Evolutionary conservation across 495 filamentous ascomycete species (phyloP).

Genomic region (Aspergillus conjunctus): DNA sequence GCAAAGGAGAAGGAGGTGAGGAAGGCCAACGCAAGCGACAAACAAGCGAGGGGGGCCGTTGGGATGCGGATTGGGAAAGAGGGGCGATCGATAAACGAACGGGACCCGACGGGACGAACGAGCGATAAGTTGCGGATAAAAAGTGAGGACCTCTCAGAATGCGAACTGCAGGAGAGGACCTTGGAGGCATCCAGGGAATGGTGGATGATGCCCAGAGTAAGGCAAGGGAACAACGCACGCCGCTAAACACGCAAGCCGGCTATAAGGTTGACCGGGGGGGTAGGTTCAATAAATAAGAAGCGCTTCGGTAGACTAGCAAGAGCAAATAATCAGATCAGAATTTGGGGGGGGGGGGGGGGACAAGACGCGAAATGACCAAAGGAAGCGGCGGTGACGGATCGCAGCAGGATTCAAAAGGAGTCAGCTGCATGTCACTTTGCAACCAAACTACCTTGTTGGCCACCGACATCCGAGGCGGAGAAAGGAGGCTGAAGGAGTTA

Average conservation of each 20-base stretch:
- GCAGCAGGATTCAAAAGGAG: neutral
- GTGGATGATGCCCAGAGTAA: neutral
- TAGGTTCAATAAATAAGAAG: neutral
- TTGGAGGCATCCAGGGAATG: constrained; percentile 45
- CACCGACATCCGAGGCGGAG: neutral
- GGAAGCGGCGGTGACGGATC: neutral
- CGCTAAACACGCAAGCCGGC: constrained; percentile 4
- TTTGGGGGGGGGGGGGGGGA: neutral
- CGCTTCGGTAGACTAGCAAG: neutral
- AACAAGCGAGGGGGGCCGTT: constrained; percentile 19
- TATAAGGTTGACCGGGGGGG: constrained; percentile 12
- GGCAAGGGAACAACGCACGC: neutral
- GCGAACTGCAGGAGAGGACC: constrained; percentile 40
- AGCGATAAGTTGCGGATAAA: constrained; percentile 29
- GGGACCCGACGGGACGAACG: constrained; percentile 19
- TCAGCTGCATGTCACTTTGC: neutral
- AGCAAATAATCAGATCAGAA: neutral
- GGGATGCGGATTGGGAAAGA: constrained; percentile 24
- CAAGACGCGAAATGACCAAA: neutral
- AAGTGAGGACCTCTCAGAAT: constrained; percentile 33
- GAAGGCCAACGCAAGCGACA: constrained; percentile 15
- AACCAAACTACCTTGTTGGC: neutral
- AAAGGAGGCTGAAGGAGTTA: constrained; percentile 3
- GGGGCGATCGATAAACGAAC: constrained; percentile 24
- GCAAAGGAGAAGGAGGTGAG: constrained; percentile 1